phyloP scores from a whole-genome alignment of 1,139 yeast genomes.

The Wickerhamomyces sp. region DNA sequence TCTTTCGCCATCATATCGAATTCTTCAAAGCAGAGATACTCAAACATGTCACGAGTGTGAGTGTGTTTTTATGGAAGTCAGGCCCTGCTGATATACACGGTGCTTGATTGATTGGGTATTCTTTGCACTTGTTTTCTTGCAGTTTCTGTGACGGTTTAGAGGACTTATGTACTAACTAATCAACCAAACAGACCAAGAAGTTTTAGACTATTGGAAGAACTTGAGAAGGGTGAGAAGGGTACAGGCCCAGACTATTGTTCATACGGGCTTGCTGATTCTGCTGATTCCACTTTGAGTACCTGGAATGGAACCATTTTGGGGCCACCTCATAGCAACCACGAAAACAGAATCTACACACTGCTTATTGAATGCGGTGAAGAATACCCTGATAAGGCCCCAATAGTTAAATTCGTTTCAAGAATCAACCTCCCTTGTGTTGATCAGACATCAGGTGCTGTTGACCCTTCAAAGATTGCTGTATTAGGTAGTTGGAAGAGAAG shows the following conservation, averaged over 20 bases:
- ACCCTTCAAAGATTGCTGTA: constrained; percentile 57
- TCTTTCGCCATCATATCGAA: neutral
- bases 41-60: neutral
- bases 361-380: constrained; percentile 75
- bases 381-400: constrained; percentile 89
- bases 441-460: constrained; percentile 56
- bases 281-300: constrained; percentile 84
- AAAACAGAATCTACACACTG: constrained; percentile 86
- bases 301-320: constrained; percentile 98
- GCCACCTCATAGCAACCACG: constrained; percentile 93
- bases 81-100: too few relatives aligned
- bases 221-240: constrained; percentile 98
- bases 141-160: neutral
- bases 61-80: neutral
- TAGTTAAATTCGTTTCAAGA: constrained; percentile 71
- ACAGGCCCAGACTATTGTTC: constrained; percentile 96
- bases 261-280: constrained; percentile 83
- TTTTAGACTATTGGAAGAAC: constrained; percentile 87
- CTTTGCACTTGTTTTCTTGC: too few relatives aligned
- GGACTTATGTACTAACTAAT: neutral
- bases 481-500: constrained; percentile 82
- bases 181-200: constrained; percentile 66
- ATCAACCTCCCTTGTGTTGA: constrained; percentile 91
- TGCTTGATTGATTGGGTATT: too few relatives aligned
- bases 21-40: neutral